Base-by-base conservation (phyloP, 139 green algal species). In the Picochlorum sp. region DNA sequence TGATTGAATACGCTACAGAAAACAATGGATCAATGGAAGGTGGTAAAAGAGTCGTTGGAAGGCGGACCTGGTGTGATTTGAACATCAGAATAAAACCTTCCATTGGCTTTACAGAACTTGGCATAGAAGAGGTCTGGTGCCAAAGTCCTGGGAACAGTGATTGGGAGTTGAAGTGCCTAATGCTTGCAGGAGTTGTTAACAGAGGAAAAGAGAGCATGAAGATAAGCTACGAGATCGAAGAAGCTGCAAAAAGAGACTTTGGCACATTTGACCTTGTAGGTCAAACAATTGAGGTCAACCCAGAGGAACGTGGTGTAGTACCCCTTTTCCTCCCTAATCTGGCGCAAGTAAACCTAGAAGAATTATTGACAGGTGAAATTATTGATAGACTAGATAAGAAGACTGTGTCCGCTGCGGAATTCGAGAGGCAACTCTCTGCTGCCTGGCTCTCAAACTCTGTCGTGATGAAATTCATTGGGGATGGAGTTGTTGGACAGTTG, bases 101-200 rank as follows among this genome's bases (percentile, higher is more conserved):
- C 3, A 16, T 67, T 24, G 45, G 6, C 11, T 16, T 47, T 7
- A n/a, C 63, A 15, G 20, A 41, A 45, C n/a, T 70, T 51, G 58
- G 23, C 21, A 45, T 65, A 6, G 58, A 28, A 50, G 58, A 65
- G 57, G 58, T 65, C 14, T 52, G 23, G 20, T 50, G 13, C 13
- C 58, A 28, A 37, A 8, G 21, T 31, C 20, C 6, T 26, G 13
- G 21, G 20, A 28, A n/a, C 11, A 57, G 16, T n/a, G 20, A 26
- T 18, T 65, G 58, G 20, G 58, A 26, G 6, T 18, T 18, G 23
- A 65, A 23, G 15, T n/a, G 13, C 20, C n/a, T 65, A 9, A 57
- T 65, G 58, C 41, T 65, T 16, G 58, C 23, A 57, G 58, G 23
- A n/a, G 58, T 65, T 28, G 58, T 65, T 6, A 65, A 65, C 13